Evolutionary conservation across 2,329 filamentous ascomycete species (phyloP).

Genomic region (Fusarium concolor): DNA sequence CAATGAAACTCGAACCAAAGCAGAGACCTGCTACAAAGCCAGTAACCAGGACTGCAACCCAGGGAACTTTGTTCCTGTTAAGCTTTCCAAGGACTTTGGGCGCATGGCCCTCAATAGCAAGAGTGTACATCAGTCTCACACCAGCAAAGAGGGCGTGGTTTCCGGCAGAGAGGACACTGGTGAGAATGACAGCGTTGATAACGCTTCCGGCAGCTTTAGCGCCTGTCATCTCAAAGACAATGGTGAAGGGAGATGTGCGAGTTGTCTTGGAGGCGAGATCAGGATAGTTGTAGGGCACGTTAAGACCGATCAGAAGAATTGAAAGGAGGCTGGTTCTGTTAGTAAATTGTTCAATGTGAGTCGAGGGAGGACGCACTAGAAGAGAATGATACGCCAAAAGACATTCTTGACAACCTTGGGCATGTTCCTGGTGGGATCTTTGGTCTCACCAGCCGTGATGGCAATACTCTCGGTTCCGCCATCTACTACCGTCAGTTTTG

Average conservation of each 20-base stretch:
- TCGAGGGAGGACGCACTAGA: constrained; percentile 50
- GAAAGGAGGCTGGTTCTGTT: constrained; percentile 50
- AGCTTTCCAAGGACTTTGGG: constrained; percentile 62
- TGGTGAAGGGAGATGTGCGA: constrained; percentile 59
- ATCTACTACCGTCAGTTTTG: constrained; percentile 35
- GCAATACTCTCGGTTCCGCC: constrained; percentile 72
- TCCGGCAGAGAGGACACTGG: constrained; percentile 53
- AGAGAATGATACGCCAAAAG: constrained; percentile 71
- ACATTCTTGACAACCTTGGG: constrained; percentile 74
- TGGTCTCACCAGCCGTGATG: constrained; percentile 74
- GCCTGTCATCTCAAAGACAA: constrained; percentile 70
- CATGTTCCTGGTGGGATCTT: constrained; percentile 69
- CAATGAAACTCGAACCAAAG: constrained; percentile 74
- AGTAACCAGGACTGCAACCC: constrained; percentile 61
- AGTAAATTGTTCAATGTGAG: not conserved
- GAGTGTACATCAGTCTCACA: constrained; percentile 51
- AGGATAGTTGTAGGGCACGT: constrained; percentile 66
- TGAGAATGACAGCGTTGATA: constrained; percentile 68
- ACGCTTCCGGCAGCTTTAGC: constrained; percentile 63
- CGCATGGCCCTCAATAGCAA: constrained; percentile 61
- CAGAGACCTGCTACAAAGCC: constrained; percentile 69
- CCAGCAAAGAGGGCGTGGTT: constrained; percentile 54
- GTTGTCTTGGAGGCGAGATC: constrained; percentile 49
- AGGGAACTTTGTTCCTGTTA: constrained; percentile 53
- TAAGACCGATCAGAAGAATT: constrained; percentile 63